These are phyloP conservation scores for Cladosporium sphaerospermum DNA, from an alignment of 2,329 filamentous ascomycete species.

Conservation along the genomic window DNA sequence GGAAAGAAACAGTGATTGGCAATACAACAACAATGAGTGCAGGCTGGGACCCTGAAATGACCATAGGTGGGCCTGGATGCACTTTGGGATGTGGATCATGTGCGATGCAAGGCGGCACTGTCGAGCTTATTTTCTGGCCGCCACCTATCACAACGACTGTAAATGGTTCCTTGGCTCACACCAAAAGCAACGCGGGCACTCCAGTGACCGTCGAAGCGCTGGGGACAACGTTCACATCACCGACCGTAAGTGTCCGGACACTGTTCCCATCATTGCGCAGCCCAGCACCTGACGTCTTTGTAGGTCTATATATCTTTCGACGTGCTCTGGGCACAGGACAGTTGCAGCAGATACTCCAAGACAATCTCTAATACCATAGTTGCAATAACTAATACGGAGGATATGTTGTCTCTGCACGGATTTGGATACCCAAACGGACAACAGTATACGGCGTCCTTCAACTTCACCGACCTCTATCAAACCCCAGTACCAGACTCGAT, in stretches of 20 bases:
- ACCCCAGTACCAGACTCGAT: slow-evolving; percentile 11
- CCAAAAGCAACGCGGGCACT: too few relatives aligned
- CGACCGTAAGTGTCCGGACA: slow-evolving; percentile 9
- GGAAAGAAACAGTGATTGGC: too few relatives aligned
- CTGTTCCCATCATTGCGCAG: too few relatives aligned
- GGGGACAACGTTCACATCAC: slow-evolving; percentile 17
- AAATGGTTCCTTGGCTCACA: too few relatives aligned
- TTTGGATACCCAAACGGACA: not conserved
- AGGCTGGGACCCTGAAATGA: not conserved
- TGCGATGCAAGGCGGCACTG: slow-evolving; percentile 18
- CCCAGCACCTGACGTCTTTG: not conserved
- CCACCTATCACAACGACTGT: not conserved
- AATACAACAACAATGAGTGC: too few relatives aligned
- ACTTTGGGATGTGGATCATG: slow-evolving; percentile 17
- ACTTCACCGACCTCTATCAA: slow-evolving; percentile 11
- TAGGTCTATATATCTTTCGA: slow-evolving; percentile 20
- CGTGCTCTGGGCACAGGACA: slow-evolving; percentile 18
- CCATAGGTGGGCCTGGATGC: slow-evolving; percentile 9
- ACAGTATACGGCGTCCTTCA: not conserved
- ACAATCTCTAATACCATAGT: slow-evolving; percentile 17
- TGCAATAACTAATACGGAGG: slow-evolving; percentile 12
- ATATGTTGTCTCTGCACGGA: slow-evolving; percentile 16
- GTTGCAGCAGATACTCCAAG: slow-evolving; percentile 14
- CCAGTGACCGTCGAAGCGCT: slow-evolving; percentile 11
- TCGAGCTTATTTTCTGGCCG: slow-evolving; percentile 20